Base-by-base conservation (phyloP, 805 yeast species). In the Myxozyma lipomycoides region DNA sequence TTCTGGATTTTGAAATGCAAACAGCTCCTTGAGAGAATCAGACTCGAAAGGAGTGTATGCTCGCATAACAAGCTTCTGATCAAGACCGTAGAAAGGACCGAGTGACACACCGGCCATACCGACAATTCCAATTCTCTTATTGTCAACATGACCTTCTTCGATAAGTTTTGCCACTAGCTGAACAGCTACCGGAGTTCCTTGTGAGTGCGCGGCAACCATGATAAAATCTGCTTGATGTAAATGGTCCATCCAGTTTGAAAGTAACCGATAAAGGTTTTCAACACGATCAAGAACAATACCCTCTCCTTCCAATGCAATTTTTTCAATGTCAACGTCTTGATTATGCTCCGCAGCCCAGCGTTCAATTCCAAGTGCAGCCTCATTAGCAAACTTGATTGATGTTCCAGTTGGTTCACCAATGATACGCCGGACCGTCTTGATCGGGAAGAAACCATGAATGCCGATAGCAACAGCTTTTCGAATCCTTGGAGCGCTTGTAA, bases 341-440 rank as follows among this genome's bases (percentile, higher is more conserved):
- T 71, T 65, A 43, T 71, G 62, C 36, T 62, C 64, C 28, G 71
- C 58, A 45, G 82, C 85, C 82, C 89, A 91, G 25, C 83, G 69
- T 34, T 79, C 72, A 1, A 93, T 77, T 0, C 90, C 82, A 50
- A 73, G 74, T 57, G 89, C 98, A 0, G 96, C 97, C 62, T 89
- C 97, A 56, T 80, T 82, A 30, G 95, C 88, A 68, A 91, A 93
- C 64, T 84, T 84, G 41, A 84, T 75, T 0, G 98, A 91, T 0
- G 98, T 91, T 0, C 98, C 98, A 19, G 95, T 93, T 3, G 98
- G 98, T 56, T 90, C 89, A 1, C 98, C 98, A 45, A 91, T 82
- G 15, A 91, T 63, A 0, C 95, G 89, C 45, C 98, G 71, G 7
- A 93, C 73, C 75, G 88, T 82, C 56, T 78, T 79, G 1, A 88